Evolutionary conservation across 192 early-diverging fungal species (phyloP), one percentile per base, ranked within the genome.

Genomic region (Dissophora ornata): DNA sequence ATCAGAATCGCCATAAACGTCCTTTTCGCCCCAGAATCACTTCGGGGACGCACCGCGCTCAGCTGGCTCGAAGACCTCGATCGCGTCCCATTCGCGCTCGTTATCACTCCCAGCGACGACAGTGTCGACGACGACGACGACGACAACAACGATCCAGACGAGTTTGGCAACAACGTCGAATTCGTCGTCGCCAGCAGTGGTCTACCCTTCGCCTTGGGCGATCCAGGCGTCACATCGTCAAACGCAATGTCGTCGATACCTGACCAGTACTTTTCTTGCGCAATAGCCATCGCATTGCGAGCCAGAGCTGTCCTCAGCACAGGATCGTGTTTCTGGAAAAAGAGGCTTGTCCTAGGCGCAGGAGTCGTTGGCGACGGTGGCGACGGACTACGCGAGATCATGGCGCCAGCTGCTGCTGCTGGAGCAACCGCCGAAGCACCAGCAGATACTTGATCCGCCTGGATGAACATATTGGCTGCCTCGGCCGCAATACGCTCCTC

Each of bases 191-290:
- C 11, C 1, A 32, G 19, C 12, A 56, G 15, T 1, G 22, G 28
- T 2, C 47, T 51, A 9, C 21, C 49, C 46, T 48, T 61, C 34
- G 33, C 19, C 33, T 47, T 42, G 8, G 64, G 63, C 12, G 73
- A 77, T 41, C 59, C 65, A 11, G 53, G 58, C 0, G 49, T 18
- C 10, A 54, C 38, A 22, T 48, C 50, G 12, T 77, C 73, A 56
- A 77, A 77, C 32, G 73, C 64, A 57, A 77, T 77, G 8, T 77
- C 73, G 8, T 77, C 73, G 36, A 77, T 77, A 13, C 73, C 73
- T 15, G 73, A 77, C 73, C 50, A 77, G 40, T 77, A 77, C 36
- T 61, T 67, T 34, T 77, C 73, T 33, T 77, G 73, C 10, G 73
- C 73, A 33, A 45, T 48, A 4, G 64, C 59, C 64, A 77, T 56